Evolutionary conservation across 768 basidiomycete genomes (phyloP).

Genomic region (Mycena olivaceomarginata): DNA sequence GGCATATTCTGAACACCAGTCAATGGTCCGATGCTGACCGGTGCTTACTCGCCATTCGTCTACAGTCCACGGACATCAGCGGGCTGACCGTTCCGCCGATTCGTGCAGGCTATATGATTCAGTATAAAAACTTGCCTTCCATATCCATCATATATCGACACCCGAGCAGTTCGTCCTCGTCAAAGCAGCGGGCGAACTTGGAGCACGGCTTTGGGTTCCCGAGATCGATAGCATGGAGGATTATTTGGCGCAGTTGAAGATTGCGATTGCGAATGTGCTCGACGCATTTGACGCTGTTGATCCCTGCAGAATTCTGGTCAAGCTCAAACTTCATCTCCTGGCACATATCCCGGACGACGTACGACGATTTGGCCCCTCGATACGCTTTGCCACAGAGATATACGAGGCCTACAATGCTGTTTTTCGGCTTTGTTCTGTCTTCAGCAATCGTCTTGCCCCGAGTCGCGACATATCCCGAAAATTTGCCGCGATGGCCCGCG

Average conservation of each 20-base stretch:
- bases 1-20: conserved; percentile 31
- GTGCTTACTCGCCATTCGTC: conserved; percentile 48
- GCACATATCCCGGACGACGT: conserved; percentile 53
- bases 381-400: conserved; percentile 58
- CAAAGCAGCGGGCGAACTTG: no score
- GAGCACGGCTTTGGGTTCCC: conserved; percentile 7
- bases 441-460: conserved; percentile 59
- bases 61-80: conserved; percentile 50
- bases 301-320: no score
- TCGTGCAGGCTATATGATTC: conserved; percentile 55
- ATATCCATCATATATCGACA: conserved; percentile 51
- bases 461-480: conserved; percentile 56
- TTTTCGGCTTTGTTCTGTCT: conserved; percentile 52
- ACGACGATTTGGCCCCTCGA: conserved; percentile 55
- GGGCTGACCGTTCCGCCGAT: conserved; percentile 47
- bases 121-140: conserved; percentile 57
- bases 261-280: conserved; percentile 56
- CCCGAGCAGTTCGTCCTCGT: conserved; percentile 10
- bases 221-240: conserved; percentile 51
- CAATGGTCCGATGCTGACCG: conserved; percentile 48
- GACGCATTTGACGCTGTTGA: no score
- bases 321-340: conserved; percentile 52
- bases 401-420: conserved; percentile 51
- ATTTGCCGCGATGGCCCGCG: conserved; percentile 49
- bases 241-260: conserved; percentile 50